Percentiles rank a stretch among this genome's conserved stretches.
Conservation (phyloP, 371 early-diverging fungal species). For the Smittium mucronatum region DNA sequence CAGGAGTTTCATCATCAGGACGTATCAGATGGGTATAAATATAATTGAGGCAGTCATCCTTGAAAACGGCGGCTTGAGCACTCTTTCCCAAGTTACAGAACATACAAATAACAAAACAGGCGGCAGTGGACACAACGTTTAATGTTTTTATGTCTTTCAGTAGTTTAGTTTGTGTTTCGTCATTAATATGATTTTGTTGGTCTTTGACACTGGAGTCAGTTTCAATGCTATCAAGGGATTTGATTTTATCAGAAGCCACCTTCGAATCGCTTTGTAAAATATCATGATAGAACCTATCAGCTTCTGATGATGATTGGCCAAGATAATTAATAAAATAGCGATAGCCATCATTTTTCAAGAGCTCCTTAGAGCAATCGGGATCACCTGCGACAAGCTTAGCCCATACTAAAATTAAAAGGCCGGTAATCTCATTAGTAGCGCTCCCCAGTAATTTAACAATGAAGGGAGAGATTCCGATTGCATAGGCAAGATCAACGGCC, state of each 20-base stretch:
- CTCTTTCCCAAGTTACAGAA: conserved; percentile 67
- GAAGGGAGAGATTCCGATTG: conserved; percentile 94
- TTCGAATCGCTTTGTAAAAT: neutral
- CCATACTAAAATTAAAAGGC: conserved; percentile 92
- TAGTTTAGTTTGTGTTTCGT: neutral
- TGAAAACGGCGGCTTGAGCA: conserved; percentile 74
- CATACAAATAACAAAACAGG: conserved; percentile 82
- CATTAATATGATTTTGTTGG: neutral
- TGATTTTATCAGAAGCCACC: neutral
- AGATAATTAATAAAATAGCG: conserved; percentile 86
- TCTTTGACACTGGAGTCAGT: neutral
- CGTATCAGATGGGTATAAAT: conserved; percentile 29
- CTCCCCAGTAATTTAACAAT: conserved; percentile 88
- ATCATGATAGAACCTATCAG: conserved; percentile 6
- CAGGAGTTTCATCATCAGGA: conserved; percentile 31
- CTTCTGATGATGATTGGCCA: conserved; percentile 49
- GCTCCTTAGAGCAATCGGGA: conserved; percentile 70
- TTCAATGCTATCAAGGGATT: no score
- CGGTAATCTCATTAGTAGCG: conserved; percentile 85
- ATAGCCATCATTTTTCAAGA: conserved; percentile 83
- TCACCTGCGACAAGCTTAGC: conserved; percentile 90
- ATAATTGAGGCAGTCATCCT: conserved; percentile 29
- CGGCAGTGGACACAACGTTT: conserved; percentile 72
- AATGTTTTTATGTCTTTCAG: conserved; percentile 3
- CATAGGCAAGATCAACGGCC: conserved; percentile 86